These are phyloP conservation scores for Emericellopsis terricola DNA, from an alignment of 495 filamentous ascomycete genomes.

Conservation along the genomic window DNA sequence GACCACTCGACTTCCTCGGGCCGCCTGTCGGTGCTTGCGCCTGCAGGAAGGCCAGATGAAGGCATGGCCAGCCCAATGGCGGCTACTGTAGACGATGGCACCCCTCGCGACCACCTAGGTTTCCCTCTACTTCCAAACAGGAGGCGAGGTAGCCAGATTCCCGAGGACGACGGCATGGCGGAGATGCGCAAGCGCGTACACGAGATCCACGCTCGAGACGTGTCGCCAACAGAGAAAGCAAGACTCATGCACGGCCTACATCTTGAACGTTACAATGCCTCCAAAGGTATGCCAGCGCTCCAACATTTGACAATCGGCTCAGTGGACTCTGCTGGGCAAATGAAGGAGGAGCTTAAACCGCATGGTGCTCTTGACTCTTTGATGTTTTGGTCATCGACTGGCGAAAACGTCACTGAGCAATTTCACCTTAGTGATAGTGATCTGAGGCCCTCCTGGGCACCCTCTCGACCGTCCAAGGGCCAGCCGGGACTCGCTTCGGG, in stretches of 20 bases:
- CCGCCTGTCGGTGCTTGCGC: too few relatives aligned
- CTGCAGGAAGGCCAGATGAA: too few relatives aligned
- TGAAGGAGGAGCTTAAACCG: neutral
- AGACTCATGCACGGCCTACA: slow-evolving; percentile 67
- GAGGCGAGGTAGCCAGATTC: slow-evolving; percentile 23
- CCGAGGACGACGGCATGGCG: slow-evolving; percentile 87
- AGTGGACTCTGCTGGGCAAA: slow-evolving; percentile 1
- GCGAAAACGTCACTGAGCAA: too few relatives aligned
- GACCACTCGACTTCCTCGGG: too few relatives aligned
- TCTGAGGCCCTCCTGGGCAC: slow-evolving; percentile 47
- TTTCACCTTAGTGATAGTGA: slow-evolving; percentile 60
- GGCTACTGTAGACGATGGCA: neutral
- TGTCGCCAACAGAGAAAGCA: slow-evolving; percentile 60
- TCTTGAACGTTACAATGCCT: slow-evolving; percentile 51
- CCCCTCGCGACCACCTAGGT: slow-evolving; percentile 1
- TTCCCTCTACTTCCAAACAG: slow-evolving; percentile 1
- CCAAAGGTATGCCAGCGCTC: too few relatives aligned
- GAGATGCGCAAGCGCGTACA: slow-evolving; percentile 57
- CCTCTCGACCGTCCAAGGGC: slow-evolving; percentile 9
- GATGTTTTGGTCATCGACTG: slow-evolving; percentile 4
- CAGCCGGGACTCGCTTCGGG: neutral
- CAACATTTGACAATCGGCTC: too few relatives aligned
- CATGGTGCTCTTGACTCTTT: neutral
- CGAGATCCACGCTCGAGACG: slow-evolving; percentile 46
- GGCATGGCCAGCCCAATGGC: neutral